A percentile compares a stretch with the other conserved stretches of the same genome.
These are phyloP conservation scores for Gastroboletus turbinatus DNA, from an alignment of 1,284 basidiomycete genomes.

Conservation along the genomic window DNA sequence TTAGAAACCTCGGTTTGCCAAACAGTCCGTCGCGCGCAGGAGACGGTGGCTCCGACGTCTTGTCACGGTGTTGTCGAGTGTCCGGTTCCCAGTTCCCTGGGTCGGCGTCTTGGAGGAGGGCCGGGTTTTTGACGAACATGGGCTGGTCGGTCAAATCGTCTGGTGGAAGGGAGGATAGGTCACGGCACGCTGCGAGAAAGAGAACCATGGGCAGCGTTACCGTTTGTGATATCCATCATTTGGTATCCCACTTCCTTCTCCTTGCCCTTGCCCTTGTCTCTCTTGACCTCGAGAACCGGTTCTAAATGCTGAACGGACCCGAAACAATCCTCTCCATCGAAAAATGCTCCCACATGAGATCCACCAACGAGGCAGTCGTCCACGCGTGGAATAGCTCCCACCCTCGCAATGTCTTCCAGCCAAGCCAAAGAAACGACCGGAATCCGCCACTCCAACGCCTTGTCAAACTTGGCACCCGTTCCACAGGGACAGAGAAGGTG, in stretches of 20 bases:
- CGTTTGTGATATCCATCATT: constrained; percentile 40
- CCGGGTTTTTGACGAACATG: constrained; percentile 22
- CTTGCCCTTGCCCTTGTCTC: constrained; percentile 32
- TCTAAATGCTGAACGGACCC: background rate
- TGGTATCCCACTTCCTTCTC: constrained; percentile 24
- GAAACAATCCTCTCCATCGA: background rate
- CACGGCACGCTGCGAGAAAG: background rate
- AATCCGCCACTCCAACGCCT: constrained; percentile 69
- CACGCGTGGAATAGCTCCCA: constrained; percentile 42
- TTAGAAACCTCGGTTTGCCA: constrained; percentile 22
- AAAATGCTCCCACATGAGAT: background rate
- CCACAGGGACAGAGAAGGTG: constrained; percentile 73
- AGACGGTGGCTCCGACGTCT: background rate
- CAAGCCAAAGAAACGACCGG: constrained; percentile 61
- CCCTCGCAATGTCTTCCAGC: constrained; percentile 53
- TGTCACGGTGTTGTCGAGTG: background rate
- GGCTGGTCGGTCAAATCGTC: constrained; percentile 5
- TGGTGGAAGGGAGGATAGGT: background rate
- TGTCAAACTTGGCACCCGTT: constrained; percentile 68
- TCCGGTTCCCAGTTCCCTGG: background rate
- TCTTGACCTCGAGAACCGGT: background rate
- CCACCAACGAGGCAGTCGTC: constrained; percentile 19
- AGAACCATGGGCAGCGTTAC: constrained; percentile 9
- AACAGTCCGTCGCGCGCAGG: constrained; percentile 10
- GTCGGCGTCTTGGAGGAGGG: constrained; percentile 20